Evolutionary conservation across 176 grass and related monocot genomes (phyloP).

Genomic region (Eleusine coracana): DNA sequence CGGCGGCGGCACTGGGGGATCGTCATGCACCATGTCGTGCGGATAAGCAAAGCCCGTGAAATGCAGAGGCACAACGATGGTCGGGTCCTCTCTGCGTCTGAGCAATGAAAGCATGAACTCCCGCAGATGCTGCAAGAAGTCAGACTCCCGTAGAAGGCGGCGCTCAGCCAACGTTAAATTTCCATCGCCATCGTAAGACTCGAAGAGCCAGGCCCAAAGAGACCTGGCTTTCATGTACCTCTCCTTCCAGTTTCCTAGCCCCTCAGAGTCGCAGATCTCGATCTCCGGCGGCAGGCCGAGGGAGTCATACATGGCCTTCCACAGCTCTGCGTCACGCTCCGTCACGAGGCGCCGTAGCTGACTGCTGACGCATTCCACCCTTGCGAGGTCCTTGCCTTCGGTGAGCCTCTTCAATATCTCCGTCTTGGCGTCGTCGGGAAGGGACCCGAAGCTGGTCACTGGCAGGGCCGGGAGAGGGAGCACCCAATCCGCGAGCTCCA

Average conservation of each 20-base stretch:
- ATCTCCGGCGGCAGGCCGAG: not conserved
- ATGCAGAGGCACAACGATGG: too few species aligned
- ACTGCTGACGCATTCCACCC: not conserved
- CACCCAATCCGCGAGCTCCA: not conserved
- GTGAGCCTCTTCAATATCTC: constrained; percentile 1
- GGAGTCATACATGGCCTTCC: not conserved
- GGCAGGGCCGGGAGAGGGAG: not conserved
- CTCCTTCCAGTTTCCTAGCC: not conserved
- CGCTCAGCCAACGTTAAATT: not conserved
- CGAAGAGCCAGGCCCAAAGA: not conserved
- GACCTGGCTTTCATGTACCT: not conserved
- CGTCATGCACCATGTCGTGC: not conserved
- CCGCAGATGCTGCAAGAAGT: not conserved
- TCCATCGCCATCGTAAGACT: not conserved
- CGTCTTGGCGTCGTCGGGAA: not conserved
- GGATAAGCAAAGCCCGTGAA: not conserved
- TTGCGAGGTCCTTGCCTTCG: not conserved
- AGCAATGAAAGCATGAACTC: not conserved
- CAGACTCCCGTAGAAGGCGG: not conserved
- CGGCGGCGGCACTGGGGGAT: too few species aligned
- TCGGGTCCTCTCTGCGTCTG: not conserved
- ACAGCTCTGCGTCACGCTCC: not conserved
- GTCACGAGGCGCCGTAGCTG: not conserved
- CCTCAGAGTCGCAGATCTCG: too few species aligned
- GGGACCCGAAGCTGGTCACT: not conserved